Evolutionary conservation across 2,329 filamentous ascomycete species (phyloP).

Genomic region (Alternaria sp.): DNA sequence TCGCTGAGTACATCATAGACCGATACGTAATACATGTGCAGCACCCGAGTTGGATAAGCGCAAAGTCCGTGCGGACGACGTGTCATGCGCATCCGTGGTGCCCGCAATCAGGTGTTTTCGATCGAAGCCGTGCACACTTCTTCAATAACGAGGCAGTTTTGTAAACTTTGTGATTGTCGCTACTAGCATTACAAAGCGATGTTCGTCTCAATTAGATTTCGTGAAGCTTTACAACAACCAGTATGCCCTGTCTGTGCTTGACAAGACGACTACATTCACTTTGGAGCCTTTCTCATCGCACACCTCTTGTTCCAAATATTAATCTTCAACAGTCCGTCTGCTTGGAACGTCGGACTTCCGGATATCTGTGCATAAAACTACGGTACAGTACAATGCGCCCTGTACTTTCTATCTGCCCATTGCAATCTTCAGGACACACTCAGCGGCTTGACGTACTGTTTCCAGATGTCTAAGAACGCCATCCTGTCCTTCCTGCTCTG

Average conservation of each 20-base stretch:
- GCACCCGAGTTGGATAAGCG: neutral
- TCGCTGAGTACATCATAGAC: neutral
- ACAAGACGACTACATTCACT: neutral
- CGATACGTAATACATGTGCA: neutral
- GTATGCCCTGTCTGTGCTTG: neutral
- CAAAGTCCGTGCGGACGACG: neutral
- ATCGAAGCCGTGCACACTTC: neutral
- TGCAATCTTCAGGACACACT: neutral
- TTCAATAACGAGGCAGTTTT: neutral
- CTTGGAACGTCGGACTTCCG: neutral
- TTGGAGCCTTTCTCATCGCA: neutral
- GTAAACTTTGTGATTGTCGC: neutral
- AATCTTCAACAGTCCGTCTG: neutral
- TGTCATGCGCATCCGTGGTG: neutral
- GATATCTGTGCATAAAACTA: neutral
- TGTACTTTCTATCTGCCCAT: neutral
- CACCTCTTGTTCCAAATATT: neutral
- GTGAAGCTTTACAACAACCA: neutral
- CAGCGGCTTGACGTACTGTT: conserved; percentile 29
- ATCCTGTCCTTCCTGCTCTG: conserved; percentile 32
- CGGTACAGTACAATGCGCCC: neutral
- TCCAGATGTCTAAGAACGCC: conserved; percentile 38
- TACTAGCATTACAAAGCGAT: neutral
- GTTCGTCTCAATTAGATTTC: neutral
- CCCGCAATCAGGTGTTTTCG: neutral